Evolutionary conservation across 352 stramenopile genomes (phyloP).

Genomic region (Thalassiosira sp.): DNA sequence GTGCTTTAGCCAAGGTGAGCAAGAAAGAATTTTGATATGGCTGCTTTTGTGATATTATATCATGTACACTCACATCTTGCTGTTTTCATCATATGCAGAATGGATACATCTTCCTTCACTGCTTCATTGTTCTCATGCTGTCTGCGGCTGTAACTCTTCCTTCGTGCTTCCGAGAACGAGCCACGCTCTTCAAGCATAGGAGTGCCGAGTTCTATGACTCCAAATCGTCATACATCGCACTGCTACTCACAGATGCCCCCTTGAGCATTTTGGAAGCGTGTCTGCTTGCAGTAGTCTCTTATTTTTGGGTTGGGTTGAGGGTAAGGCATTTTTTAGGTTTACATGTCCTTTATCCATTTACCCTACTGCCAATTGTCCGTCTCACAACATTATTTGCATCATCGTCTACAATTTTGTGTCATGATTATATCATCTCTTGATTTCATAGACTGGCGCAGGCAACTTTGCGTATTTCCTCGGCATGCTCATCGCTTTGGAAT

Average conservation of each 20-base stretch:
- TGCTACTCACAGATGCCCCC: constrained; percentile 36
- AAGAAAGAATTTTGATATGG: not conserved
- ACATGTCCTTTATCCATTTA: not conserved
- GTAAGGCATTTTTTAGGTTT: not conserved
- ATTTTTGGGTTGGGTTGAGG: constrained; percentile 56
- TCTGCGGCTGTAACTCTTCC: constrained; percentile 47
- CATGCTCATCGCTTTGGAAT: constrained; percentile 51
- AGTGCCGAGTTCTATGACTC: constrained; percentile 50
- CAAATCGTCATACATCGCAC: constrained; percentile 36
- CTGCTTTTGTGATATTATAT: not conserved
- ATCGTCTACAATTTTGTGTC: not conserved
- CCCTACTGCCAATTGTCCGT: not conserved
- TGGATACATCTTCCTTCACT: constrained; percentile 55
- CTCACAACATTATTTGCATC: not conserved
- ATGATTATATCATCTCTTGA: too few relatives aligned
- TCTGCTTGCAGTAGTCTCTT: constrained; percentile 47
- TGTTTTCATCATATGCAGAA: constrained; percentile 1
- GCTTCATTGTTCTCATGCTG: constrained; percentile 58
- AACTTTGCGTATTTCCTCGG: constrained; percentile 50
- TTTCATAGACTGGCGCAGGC: not conserved
- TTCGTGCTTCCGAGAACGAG: constrained; percentile 40
- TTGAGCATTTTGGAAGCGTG: constrained; percentile 46
- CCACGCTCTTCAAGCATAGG: constrained; percentile 55
- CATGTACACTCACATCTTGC: not conserved
- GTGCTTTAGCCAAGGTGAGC: constrained; percentile 35